Percentiles rank a stretch among this genome's conserved stretches.
phyloP scores from a whole-genome alignment of 176 grass and related monocot genomes.

The Raddia distichophylla region DNA sequence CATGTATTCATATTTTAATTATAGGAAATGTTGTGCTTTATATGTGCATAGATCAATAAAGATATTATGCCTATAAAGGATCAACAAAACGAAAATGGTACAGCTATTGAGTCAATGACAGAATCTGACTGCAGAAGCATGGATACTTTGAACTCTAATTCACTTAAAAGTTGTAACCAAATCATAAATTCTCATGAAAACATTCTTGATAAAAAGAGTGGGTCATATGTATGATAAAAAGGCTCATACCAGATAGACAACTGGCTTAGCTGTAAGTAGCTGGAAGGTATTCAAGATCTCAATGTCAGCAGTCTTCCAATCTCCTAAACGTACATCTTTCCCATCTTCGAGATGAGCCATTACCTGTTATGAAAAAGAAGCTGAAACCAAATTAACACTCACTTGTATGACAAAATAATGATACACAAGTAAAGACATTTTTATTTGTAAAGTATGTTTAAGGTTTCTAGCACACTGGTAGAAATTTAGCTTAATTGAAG shows the following conservation, averaged over 20 bases:
- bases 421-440: not conserved
- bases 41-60: not conserved
- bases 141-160: not conserved
- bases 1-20: not conserved
- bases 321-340: slow-evolving; percentile 86
- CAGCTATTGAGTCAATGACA: not conserved
- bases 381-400: slow-evolving; percentile 24
- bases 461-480: slow-evolving; percentile 12
- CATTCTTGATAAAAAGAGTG: slow-evolving; percentile 10
- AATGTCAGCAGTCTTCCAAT: slow-evolving; percentile 96
- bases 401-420: not conserved
- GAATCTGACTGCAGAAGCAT: slow-evolving; percentile 9
- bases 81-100: not conserved
- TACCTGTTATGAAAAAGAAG: slow-evolving; percentile 50
- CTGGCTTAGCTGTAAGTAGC: slow-evolving; percentile 90
- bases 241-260: slow-evolving; percentile 83
- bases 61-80: not conserved
- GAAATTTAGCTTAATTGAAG: not conserved
- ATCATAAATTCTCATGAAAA: not conserved
- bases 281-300: slow-evolving; percentile 96
- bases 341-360: slow-evolving; percentile 64
- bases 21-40: not conserved
- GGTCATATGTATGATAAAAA: not conserved
- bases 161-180: not conserved
- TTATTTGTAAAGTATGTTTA: not conserved